phyloP scores from a whole-genome alignment of 371 early-diverging fungal species.

The Lichtheimia corymbifera region DNA sequence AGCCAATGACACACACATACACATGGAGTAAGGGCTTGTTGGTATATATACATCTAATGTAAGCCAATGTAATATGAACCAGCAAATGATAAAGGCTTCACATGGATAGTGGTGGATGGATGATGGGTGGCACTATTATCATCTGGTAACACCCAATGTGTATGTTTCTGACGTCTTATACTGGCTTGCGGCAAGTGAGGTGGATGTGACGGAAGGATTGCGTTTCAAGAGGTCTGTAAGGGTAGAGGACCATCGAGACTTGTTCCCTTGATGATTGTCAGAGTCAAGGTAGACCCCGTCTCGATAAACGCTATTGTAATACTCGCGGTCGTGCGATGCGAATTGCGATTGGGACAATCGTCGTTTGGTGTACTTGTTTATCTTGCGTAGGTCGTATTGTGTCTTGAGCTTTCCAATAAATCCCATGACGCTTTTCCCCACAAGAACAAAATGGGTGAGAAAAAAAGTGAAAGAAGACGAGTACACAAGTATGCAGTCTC shows the following conservation, averaged over 20 bases:
- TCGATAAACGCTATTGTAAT: slow-evolving; percentile 36
- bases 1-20: too few relatives aligned
- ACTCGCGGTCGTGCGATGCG: slow-evolving; percentile 38
- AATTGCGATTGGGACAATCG: slow-evolving; percentile 42
- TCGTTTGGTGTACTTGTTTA: slow-evolving; percentile 46
- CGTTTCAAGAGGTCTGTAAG: slow-evolving; percentile 20
- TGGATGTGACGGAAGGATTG: slow-evolving; percentile 6
- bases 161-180: slow-evolving; percentile 42
- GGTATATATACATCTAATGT: too few relatives aligned
- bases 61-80: too few relatives aligned
- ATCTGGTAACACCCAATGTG: slow-evolving; percentile 15
- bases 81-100: too few relatives aligned
- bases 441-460: slow-evolving; percentile 4
- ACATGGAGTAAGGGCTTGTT: too few relatives aligned
- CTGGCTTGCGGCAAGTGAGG: slow-evolving; percentile 20
- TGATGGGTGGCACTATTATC: background rate
- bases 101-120: too few relatives aligned
- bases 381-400: slow-evolving; percentile 34
- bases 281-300: slow-evolving; percentile 40
- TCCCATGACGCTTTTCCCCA: slow-evolving; percentile 25
- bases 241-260: slow-evolving; percentile 19
- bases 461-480: slow-evolving; percentile 7
- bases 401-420: slow-evolving; percentile 35
- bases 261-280: slow-evolving; percentile 7
- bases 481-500: background rate